A percentile compares a stretch with the other conserved stretches of the same genome.
Evolutionary conservation across 306 rosid genomes (phyloP).

Genomic region (Hippophae tibetana): DNA sequence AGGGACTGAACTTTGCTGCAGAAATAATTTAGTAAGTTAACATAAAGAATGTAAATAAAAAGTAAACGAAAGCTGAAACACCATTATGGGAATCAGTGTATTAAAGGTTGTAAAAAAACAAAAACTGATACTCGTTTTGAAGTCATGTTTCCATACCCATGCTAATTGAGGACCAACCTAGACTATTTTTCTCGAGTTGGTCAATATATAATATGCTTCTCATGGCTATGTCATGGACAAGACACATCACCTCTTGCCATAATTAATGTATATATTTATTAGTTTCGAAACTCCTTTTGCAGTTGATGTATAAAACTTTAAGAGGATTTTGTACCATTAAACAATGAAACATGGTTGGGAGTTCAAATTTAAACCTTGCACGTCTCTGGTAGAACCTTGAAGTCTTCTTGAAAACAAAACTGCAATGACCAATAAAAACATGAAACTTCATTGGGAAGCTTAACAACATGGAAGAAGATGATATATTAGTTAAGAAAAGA

Average conservation of each 20-base stretch:
- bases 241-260: too few species aligned
- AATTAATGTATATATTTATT: neutral
- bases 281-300: neutral
- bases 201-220: too few species aligned
- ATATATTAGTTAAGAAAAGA: slow-evolving; percentile 2
- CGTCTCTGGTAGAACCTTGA: slow-evolving; percentile 68
- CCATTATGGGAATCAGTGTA: neutral
- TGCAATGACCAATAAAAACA: slow-evolving; percentile 11
- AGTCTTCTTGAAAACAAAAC: slow-evolving; percentile 63
- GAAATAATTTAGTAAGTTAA: slow-evolving; percentile 8
- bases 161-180: too few species aligned
- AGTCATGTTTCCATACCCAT: too few species aligned
- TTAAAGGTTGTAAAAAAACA: neutral
- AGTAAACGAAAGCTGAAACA: neutral
- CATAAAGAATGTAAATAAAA: neutral
- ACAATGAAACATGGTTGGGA: too few species aligned
- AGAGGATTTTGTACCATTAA: too few species aligned
- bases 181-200: too few species aligned
- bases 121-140: too few species aligned
- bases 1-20: slow-evolving; percentile 66
- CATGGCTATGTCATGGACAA: too few species aligned
- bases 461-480: neutral
- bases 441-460: neutral
- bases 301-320: too few species aligned
- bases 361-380: slow-evolving; percentile 29